Conservation (phyloP, 805 yeast species). For the Candida easanensis region DNA sequence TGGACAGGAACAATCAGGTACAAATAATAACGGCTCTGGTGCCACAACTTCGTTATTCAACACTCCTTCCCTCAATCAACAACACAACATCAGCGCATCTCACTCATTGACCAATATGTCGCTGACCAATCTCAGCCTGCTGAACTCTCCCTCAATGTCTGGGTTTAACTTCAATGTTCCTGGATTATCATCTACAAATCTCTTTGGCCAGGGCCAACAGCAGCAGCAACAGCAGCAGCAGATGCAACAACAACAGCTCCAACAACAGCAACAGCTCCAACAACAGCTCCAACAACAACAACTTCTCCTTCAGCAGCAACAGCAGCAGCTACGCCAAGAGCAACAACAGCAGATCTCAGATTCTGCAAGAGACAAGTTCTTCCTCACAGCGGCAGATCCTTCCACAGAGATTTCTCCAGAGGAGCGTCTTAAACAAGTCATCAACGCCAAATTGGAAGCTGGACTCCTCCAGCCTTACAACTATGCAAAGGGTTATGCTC, state of each 20-base stretch:
- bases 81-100: constrained; percentile 16
- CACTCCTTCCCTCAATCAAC: constrained; percentile 6
- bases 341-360: constrained; percentile 38
- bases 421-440: constrained; percentile 87
- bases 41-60: constrained; percentile 8
- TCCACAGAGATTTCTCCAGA: constrained; percentile 92
- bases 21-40: constrained; percentile 1
- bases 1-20: constrained; percentile 27
- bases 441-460: constrained; percentile 91
- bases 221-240: constrained; percentile 10
- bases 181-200: constrained; percentile 8
- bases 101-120: constrained; percentile 29
- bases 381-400: constrained; percentile 95
- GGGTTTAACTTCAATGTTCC: constrained; percentile 13
- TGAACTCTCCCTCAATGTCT: constrained; percentile 24
- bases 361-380: constrained; percentile 88
- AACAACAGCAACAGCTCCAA: constrained; percentile 10
- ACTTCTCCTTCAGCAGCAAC: constrained; percentile 12
- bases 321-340: constrained; percentile 11
- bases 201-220: constrained; percentile 8
- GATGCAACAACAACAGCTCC: constrained; percentile 8
- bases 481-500: constrained; percentile 89
- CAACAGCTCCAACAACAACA: constrained; percentile 11
- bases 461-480: constrained; percentile 90
- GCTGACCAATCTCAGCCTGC: constrained; percentile 20